A percentile compares a stretch with the other conserved stretches of the same genome.
phyloP scores from a whole-genome alignment of 2,329 filamentous ascomycete species.

The Myrmaecium sp. region DNA sequence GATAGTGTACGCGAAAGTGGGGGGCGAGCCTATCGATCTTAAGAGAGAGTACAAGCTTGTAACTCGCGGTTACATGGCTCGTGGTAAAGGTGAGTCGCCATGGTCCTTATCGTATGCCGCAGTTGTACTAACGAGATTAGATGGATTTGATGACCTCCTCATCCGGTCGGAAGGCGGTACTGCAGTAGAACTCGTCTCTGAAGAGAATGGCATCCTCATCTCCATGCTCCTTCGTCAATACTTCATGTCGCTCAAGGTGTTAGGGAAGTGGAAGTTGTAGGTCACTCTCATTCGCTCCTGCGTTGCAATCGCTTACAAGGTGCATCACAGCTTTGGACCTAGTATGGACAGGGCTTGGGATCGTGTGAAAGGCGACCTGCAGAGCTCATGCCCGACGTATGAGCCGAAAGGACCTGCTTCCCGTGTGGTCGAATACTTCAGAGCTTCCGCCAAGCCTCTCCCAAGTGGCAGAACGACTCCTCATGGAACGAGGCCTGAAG shows the following conservation, averaged over 20 bases:
- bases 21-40: conserved; percentile 42
- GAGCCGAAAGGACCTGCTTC: conserved; percentile 16
- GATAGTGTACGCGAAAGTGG: conserved; percentile 45
- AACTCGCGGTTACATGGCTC: conserved; percentile 76
- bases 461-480: conserved; percentile 4
- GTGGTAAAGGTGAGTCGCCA: conserved; percentile 41
- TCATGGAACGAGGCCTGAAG: conserved; percentile 5
- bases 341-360: conserved; percentile 49
- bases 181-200: conserved; percentile 62
- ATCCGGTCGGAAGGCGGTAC: conserved; percentile 58
- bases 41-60: conserved; percentile 53
- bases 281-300: too few relatives aligned
- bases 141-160: conserved; percentile 65
- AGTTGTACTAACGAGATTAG: conserved; percentile 17
- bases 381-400: conserved; percentile 33
- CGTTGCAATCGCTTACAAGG: too few relatives aligned
- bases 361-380: conserved; percentile 44
- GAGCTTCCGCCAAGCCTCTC: conserved; percentile 9
- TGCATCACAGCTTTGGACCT: too few relatives aligned
- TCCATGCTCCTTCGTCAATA: conserved; percentile 79
- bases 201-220: conserved; percentile 77
- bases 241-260: conserved; percentile 69
- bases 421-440: conserved; percentile 5
- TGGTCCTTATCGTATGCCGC: conserved; percentile 1
- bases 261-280: conserved; percentile 65